Conservation (phyloP, 1,139 yeast species). For the Ogataea hybrid region DNA sequence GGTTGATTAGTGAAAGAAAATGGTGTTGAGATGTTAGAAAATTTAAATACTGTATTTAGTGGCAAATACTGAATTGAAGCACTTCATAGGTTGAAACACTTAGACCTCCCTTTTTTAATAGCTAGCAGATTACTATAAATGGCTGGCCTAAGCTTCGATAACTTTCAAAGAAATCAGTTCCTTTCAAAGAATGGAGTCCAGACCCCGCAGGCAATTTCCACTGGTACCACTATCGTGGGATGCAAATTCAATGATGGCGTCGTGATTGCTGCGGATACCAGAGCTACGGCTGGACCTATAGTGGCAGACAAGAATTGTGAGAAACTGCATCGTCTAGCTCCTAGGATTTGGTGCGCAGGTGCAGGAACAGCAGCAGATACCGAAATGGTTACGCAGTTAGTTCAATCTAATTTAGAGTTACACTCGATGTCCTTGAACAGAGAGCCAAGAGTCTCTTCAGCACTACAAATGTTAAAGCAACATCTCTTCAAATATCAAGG, state of each 20-base stretch:
- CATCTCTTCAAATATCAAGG: slow-evolving; percentile 97
- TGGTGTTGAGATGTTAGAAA: background rate
- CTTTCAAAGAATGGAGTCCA: slow-evolving; percentile 71
- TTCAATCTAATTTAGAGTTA: slow-evolving; percentile 84
- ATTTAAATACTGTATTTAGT: background rate
- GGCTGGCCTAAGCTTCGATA: slow-evolving; percentile 93
- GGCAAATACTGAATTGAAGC: slow-evolving; percentile 5
- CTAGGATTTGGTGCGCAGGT: slow-evolving; percentile 98
- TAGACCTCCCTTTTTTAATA: no score
- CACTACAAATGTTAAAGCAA: slow-evolving; percentile 89
- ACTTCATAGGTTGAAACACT: no score
- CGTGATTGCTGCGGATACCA: slow-evolving; percentile 96
- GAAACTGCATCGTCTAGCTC: slow-evolving; percentile 87
- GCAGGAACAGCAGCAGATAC: slow-evolving; percentile 99
- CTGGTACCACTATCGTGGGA: slow-evolving; percentile 98
- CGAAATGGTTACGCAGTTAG: slow-evolving; percentile 92
- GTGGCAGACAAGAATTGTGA: slow-evolving; percentile 99
- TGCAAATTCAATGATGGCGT: slow-evolving; percentile 91
- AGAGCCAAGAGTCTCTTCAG: slow-evolving; percentile 90
- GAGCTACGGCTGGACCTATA: slow-evolving; percentile 94
- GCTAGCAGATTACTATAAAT: slow-evolving; percentile 34
- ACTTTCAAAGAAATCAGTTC: slow-evolving; percentile 81
- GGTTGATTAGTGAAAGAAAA: no score
- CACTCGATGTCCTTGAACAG: slow-evolving; percentile 82
- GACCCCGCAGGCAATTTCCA: slow-evolving; percentile 86